Base-by-base conservation (phyloP, 1,284 basidiomycete genomes). In the Heliocybe sulcata region DNA sequence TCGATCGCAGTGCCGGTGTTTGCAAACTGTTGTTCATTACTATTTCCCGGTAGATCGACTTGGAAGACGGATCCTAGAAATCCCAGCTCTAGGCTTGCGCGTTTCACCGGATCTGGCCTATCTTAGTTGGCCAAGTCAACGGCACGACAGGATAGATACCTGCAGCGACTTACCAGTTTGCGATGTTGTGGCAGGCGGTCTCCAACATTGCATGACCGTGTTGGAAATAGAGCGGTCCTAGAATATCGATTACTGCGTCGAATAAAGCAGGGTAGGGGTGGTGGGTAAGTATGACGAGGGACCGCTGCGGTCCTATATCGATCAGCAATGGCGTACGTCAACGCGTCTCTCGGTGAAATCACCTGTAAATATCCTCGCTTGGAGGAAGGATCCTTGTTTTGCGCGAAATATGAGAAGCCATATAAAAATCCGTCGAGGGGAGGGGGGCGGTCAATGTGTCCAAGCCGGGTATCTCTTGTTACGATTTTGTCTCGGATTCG, bases 321-420 rank as follows among this genome's bases (percentile, higher is more conserved):
- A 16, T 42, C 19, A 42, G 38, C 38, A 16, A n/a, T 42, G 38
- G 38, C 38, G 19, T 6, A 31, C n/a, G 22, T 45, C 19, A n/a
- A n/a, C 10, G 25, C 48, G 26, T 27, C 31, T 11, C 14, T 31
- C 19, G 20, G 22, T 42, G 52, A 35, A 61, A 73, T 63, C 56
- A 91, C 92, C 77, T 97, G 94, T 63, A 87, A 83, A 68, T 94
- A 96, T 2, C 94, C 94, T 54, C 94, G 77, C 59, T 87, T 88
- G 10, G 85, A 86, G 0, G 75, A 72, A 1, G 78, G 59, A 65
- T 94, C 90, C 63, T 79, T 77, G 58, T 79, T 76, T 66, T 92
- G 90, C 19, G 82, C 82, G 64, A 94, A 94, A 68, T 90, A 82
- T 0, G 91, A 87, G 67, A 83, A 94, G 0, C 92, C 92, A 64